A percentile compares a stretch with the other conserved stretches of the same genome.
These are phyloP conservation scores for Syncephalastrum monosporum DNA, from an alignment of 371 early-diverging fungal species.

Conservation along the genomic window DNA sequence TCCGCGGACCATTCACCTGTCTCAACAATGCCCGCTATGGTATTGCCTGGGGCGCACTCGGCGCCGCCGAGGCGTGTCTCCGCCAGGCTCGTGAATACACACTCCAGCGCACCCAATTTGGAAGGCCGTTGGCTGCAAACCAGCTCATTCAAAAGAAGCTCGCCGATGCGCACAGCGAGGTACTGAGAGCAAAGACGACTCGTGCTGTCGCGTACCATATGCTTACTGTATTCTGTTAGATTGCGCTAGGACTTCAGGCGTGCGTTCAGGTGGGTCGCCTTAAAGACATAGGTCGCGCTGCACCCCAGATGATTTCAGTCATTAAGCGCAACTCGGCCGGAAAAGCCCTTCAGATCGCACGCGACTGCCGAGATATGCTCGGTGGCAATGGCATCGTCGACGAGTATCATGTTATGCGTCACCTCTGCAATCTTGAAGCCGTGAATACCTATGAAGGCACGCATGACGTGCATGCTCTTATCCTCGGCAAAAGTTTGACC, in stretches of 20 bases:
- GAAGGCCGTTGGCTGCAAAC: slow-evolving; percentile 89
- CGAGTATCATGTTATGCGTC: slow-evolving; percentile 96
- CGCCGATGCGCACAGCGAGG: slow-evolving; percentile 92
- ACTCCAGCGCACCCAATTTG: slow-evolving; percentile 87
- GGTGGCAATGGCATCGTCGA: slow-evolving; percentile 96
- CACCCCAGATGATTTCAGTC: slow-evolving; percentile 95
- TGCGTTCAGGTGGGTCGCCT: slow-evolving; percentile 92
- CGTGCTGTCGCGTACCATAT: too few relatives aligned
- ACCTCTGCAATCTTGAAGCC: slow-evolving; percentile 92
- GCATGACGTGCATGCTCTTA: slow-evolving; percentile 93
- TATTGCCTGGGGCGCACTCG: slow-evolving; percentile 96
- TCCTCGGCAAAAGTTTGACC: slow-evolving; percentile 93
- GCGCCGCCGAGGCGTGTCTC: slow-evolving; percentile 94
- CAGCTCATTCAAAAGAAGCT: slow-evolving; percentile 97
- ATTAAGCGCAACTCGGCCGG: slow-evolving; percentile 96
- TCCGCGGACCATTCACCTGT: slow-evolving; percentile 97
- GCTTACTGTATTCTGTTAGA: slow-evolving; percentile 31
- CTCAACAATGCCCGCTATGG: slow-evolving; percentile 97
- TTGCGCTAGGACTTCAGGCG: slow-evolving; percentile 87
- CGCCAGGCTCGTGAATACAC: slow-evolving; percentile 87
- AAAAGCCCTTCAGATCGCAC: slow-evolving; percentile 92
- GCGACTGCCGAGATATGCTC: slow-evolving; percentile 84
- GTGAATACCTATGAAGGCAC: slow-evolving; percentile 98
- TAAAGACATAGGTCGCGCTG: slow-evolving; percentile 85
- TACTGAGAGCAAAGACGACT: slow-evolving; percentile 7